These are phyloP conservation scores for Penicillium sp. DNA, from an alignment of 2,329 filamentous ascomycete genomes.

Conservation along the genomic window DNA sequence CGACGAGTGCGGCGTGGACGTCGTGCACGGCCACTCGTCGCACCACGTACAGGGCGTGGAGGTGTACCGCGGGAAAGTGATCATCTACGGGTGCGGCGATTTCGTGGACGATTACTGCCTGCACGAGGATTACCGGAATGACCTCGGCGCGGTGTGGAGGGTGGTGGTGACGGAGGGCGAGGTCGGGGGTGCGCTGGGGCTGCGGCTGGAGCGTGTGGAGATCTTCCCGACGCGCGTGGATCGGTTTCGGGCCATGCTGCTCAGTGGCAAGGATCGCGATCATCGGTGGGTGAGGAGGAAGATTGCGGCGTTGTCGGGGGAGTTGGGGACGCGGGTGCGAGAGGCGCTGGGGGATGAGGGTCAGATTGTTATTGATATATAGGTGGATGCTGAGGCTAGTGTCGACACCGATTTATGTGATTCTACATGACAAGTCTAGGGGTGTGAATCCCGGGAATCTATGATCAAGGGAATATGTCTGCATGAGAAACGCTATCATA, in stretches of 20 bases:
- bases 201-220: slow-evolving; percentile 31
- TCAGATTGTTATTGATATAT: slow-evolving; percentile 30
- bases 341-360: slow-evolving; percentile 29
- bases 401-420: too few species aligned
- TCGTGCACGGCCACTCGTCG: slow-evolving; percentile 43
- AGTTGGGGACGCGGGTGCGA: slow-evolving; percentile 29
- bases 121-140: slow-evolving; percentile 36
- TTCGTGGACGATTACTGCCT: slow-evolving; percentile 46
- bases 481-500: too few species aligned
- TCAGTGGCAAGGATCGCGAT: slow-evolving; percentile 31
- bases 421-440: too few species aligned
- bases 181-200: slow-evolving; percentile 1
- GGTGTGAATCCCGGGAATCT: too few species aligned
- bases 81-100: slow-evolving; percentile 45
- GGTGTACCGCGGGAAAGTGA: slow-evolving; percentile 34
- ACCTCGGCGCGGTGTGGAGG: slow-evolving; percentile 42
- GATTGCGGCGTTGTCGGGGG: slow-evolving; percentile 27
- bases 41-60: slow-evolving; percentile 46
- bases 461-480: too few species aligned
- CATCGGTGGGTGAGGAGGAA: slow-evolving; percentile 33
- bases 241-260: slow-evolving; percentile 32
- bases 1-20: slow-evolving; percentile 43
- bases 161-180: slow-evolving; percentile 28
- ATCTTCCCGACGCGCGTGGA: slow-evolving; percentile 39
- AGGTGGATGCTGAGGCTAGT: too few species aligned